Evolutionary conservation across 2,329 filamentous ascomycete genomes (phyloP).

Genomic region (Apiospora saccharicola): DNA sequence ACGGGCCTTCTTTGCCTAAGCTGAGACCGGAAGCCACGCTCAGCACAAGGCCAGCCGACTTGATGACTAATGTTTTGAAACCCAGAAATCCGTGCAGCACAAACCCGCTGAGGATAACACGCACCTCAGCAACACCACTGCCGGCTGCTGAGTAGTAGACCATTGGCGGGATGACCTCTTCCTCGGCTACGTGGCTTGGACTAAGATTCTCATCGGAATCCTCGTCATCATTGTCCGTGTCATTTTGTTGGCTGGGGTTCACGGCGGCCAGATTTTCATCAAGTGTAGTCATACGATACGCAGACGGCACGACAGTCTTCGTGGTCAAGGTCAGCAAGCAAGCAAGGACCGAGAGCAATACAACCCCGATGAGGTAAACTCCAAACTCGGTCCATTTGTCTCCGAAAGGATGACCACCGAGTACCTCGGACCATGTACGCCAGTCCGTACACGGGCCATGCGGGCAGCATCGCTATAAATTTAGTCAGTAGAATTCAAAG

Average conservation of each 20-base stretch:
- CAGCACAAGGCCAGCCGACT: constrained; percentile 81
- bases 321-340: constrained; percentile 86
- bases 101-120: constrained; percentile 97
- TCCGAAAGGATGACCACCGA: constrained; percentile 54
- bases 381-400: constrained; percentile 75
- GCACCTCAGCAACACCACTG: constrained; percentile 95
- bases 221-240: constrained; percentile 50
- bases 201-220: constrained; percentile 50
- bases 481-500: constrained; percentile 25
- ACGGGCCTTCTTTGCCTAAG: constrained; percentile 92
- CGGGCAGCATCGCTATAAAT: constrained; percentile 60
- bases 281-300: constrained; percentile 83
- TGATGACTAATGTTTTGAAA: constrained; percentile 84
- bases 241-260: constrained; percentile 47
- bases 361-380: constrained; percentile 76
- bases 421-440: constrained; percentile 61
- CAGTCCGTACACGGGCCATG: constrained; percentile 63
- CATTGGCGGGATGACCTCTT: constrained; percentile 68
- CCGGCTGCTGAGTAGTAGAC: constrained; percentile 96
- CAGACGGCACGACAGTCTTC: constrained; percentile 93
- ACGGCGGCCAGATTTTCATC: constrained; percentile 91
- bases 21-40: constrained; percentile 93
- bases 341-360: constrained; percentile 73
- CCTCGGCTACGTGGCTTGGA: constrained; percentile 40
- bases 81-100: constrained; percentile 96